These are phyloP conservation scores for Cordyceps fumosorosea DNA, from an alignment of 2,329 filamentous ascomycete species.

Conservation along the genomic window DNA sequence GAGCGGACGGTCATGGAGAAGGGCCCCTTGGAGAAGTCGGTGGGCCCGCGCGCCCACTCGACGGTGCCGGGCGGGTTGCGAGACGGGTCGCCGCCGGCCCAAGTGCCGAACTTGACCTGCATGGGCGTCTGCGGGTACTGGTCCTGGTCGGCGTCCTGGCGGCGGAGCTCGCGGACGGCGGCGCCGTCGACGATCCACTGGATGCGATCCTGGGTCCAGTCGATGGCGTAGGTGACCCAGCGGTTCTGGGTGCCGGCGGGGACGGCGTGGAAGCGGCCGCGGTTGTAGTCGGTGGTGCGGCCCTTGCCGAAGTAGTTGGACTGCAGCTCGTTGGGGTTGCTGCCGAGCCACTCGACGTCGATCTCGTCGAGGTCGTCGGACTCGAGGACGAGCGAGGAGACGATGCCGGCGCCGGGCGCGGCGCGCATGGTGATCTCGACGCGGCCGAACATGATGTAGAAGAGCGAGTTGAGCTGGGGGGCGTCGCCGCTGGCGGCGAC, in stretches of 20 bases:
- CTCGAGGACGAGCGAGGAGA: conserved; percentile 85
- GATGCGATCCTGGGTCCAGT: conserved; percentile 83
- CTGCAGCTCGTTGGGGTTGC: conserved; percentile 71
- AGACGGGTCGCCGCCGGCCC: conserved; percentile 80
- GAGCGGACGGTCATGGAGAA: conserved; percentile 80
- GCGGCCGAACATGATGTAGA: conserved; percentile 99
- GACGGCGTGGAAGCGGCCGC: conserved; percentile 70
- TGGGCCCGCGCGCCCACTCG: conserved; percentile 79
- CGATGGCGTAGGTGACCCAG: conserved; percentile 82
- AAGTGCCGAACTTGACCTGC: conserved; percentile 86
- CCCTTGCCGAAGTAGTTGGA: conserved; percentile 97
- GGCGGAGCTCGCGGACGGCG: conserved; percentile 68
- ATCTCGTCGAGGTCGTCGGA: conserved; percentile 94
- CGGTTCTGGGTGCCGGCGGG: conserved; percentile 60
- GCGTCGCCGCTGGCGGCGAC: conserved; percentile 72
- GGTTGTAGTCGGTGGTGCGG: conserved; percentile 75
- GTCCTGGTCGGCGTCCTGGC: conserved; percentile 57
- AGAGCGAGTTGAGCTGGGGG: conserved; percentile 79
- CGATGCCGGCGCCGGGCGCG: conserved; percentile 83
- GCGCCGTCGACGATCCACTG: conserved; percentile 79
- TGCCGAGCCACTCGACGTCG: conserved; percentile 93
- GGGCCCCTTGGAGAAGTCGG: conserved; percentile 75
- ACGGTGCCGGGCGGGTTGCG: conserved; percentile 74
- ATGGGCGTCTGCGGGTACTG: conserved; percentile 96
- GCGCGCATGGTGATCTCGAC: conserved; percentile 81